phyloP scores from a whole-genome alignment of 495 filamentous ascomycete genomes.

The Hypoxylon fragiforme region DNA sequence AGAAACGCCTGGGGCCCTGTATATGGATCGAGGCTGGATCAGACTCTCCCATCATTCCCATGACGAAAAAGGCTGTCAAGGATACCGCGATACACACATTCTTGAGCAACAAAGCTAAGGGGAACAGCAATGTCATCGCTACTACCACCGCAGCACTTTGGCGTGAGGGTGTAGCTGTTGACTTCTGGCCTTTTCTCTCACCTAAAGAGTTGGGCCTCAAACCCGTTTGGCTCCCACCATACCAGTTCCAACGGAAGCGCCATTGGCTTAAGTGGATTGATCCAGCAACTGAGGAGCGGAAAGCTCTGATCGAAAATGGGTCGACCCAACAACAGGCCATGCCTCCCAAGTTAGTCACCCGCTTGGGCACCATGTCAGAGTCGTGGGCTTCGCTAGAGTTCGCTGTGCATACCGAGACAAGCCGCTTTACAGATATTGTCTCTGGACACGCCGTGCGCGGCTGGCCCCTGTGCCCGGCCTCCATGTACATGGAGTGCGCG shows the following conservation, averaged over 20 bases:
- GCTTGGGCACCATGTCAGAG: neutral
- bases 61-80: slow-evolving; percentile 26
- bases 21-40: slow-evolving; percentile 46
- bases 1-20: slow-evolving; percentile 28
- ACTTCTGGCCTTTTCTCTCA: slow-evolving; percentile 16
- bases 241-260: slow-evolving; percentile 53
- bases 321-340: neutral
- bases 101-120: slow-evolving; percentile 1
- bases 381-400: slow-evolving; percentile 1
- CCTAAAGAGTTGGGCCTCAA: slow-evolving; percentile 24
- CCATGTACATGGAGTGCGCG: slow-evolving; percentile 44
- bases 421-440: slow-evolving; percentile 4
- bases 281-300: neutral
- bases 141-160: slow-evolving; percentile 1
- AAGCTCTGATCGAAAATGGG: neutral
- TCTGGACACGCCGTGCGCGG: slow-evolving; percentile 5
- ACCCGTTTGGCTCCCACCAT: slow-evolving; percentile 50
- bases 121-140: neutral
- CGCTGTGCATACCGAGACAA: slow-evolving; percentile 4
- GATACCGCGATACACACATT: neutral
- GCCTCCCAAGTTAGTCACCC: neutral
- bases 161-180: neutral
- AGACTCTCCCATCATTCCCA: slow-evolving; percentile 39
- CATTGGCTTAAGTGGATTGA: slow-evolving; percentile 6
- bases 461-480: slow-evolving; percentile 37